phyloP scores from a whole-genome alignment of 495 filamentous ascomycete genomes.

The Viridothelium virens region DNA sequence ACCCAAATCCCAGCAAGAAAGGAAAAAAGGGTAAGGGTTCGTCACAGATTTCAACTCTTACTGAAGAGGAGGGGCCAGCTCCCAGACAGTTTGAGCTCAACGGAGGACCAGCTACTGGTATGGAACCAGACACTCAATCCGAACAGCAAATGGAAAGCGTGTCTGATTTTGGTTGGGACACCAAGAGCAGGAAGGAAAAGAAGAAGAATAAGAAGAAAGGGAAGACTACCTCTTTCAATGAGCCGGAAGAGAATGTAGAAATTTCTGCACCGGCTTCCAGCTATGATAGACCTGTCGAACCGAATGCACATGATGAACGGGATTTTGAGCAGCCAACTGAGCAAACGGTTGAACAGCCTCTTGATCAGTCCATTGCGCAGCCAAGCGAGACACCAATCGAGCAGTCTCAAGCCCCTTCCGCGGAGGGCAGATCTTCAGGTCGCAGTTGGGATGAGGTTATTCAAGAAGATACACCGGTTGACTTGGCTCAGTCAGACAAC shows the following conservation, averaged over 20 bases:
- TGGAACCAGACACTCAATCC: not conserved
- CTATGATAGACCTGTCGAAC: not conserved
- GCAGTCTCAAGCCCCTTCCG: not conserved
- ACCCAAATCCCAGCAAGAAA: constrained; percentile 9
- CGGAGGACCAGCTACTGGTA: not conserved
- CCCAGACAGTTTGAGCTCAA: not conserved
- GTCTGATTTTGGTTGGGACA: too few relatives aligned
- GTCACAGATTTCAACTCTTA: not conserved
- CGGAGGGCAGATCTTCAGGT: not conserved
- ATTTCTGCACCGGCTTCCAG: not conserved
- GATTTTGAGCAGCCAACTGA: not conserved
- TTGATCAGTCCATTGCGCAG: too few relatives aligned
- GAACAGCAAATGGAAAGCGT: not conserved
- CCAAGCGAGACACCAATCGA: not conserved
- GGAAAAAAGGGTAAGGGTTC: constrained; percentile 25
- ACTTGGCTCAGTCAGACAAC: not conserved
- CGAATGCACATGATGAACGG: not conserved
- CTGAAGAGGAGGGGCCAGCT: not conserved
- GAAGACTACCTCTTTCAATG: not conserved
- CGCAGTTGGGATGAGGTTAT: not conserved
- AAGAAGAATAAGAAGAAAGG: not conserved
- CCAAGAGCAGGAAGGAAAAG: constrained; percentile 6
- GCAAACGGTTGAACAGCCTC: too few relatives aligned
- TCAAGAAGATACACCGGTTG: not conserved
- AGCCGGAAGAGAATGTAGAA: not conserved